Conservation (phyloP, 2,329 filamentous ascomycete species). For the Colletotrichum musicola region DNA sequence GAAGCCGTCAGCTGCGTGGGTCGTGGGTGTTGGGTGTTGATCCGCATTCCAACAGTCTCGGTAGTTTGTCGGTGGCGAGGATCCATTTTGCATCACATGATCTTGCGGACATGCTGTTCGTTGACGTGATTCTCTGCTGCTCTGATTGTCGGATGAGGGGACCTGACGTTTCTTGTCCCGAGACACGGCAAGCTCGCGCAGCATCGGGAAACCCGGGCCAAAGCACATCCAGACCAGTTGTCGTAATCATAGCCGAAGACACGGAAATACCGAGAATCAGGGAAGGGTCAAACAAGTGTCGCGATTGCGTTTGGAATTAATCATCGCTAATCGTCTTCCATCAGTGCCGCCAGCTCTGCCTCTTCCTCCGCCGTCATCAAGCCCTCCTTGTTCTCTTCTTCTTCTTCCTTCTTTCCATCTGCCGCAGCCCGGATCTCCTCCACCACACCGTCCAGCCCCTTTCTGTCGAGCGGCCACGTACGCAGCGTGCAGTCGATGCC, state of each 20-base stretch:
- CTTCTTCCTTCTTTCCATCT: constrained; percentile 57
- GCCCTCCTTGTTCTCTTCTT: constrained; percentile 59
- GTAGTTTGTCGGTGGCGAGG: background rate
- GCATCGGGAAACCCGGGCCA: background rate
- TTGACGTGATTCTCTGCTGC: background rate
- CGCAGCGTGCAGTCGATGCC: constrained; percentile 92
- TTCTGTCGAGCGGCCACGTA: constrained; percentile 81
- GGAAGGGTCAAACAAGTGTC: background rate
- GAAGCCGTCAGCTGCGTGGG: background rate
- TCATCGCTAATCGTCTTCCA: constrained; percentile 77
- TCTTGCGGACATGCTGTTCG: background rate
- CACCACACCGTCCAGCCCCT: constrained; percentile 63
- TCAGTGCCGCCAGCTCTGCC: constrained; percentile 88
- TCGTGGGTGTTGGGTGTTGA: background rate
- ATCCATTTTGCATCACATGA: background rate
- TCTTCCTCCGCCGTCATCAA: constrained; percentile 90
- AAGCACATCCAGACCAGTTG: background rate
- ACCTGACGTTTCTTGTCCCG: background rate
- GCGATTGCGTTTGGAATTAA: background rate
- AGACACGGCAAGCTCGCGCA: background rate
- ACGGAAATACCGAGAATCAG: background rate
- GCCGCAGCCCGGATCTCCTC: constrained; percentile 58
- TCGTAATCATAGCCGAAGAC: background rate
- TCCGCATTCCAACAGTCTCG: background rate
- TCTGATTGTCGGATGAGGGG: background rate